Evolutionary conservation across 75 land plant species (phyloP), one percentile per base, ranked within the genome.

Genomic region (Pinus albicaulis): DNA sequence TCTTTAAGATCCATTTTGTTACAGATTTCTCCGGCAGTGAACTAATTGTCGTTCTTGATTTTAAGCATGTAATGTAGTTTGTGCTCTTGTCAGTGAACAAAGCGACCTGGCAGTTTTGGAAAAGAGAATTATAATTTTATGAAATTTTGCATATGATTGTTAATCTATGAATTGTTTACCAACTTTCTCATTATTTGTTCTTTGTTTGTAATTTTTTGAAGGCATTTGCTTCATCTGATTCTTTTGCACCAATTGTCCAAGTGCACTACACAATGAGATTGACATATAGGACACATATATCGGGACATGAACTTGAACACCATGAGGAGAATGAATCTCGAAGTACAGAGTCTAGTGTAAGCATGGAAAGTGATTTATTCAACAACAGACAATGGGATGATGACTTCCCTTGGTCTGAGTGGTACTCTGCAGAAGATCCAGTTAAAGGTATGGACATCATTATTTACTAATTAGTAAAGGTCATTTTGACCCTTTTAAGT

Each of bases 381-480:
- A 74, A 57, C 15, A 84, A 74, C 64, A 56, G 56, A 48, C 95
- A 85, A 55, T 96, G 99, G 99, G 99, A 96, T 89, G 98, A 92
- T 80, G 95, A 91, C 75, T 92, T 89, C 59, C 95, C 98, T 24
- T 96, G 99, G 99, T 87, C 93, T 83, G 95, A 96, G 78, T 96
- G 99, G 99, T 92, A 92, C 75, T 90, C 95, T 78, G 92, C 89
- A 26, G 99, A 96, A 77, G 98, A 96, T 79, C 98, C 95, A 63
- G 71, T 96, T 15, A 92, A 89, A 90, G 93, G 99, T 94, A 74
- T 76, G 65, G 8, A 52, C 36, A 36, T 52, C 26, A 52, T 10
- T 41, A 11, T 68, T 20, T 68, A 20, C 11, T 68, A n/a, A 68
- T 41, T 38, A 64, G 68, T 20, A 64, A 36, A 64, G 20, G 38